Conservation (phyloP, 768 basidiomycete species). For the Suillus clintonianus region DNA sequence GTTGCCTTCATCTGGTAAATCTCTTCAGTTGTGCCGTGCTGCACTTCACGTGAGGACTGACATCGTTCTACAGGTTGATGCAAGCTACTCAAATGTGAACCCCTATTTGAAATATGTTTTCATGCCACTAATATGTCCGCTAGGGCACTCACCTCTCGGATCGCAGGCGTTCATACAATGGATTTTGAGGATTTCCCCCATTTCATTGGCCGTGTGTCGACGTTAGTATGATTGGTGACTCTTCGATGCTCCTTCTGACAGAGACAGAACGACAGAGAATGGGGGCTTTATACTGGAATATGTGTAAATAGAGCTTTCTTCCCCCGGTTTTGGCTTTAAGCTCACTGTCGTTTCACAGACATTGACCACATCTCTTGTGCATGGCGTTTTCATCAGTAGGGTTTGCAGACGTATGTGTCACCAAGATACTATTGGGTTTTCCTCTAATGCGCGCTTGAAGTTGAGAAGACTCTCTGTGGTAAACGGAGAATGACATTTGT, state of each 20-base stretch:
- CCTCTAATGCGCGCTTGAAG: neutral
- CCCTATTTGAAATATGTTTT: too few relatives aligned
- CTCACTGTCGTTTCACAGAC: neutral
- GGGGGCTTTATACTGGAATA: neutral
- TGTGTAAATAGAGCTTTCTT: neutral
- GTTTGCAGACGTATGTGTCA: neutral
- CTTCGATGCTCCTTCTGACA: neutral
- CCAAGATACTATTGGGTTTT: neutral
- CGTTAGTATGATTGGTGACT: neutral
- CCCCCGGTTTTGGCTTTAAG: neutral
- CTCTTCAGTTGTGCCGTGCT: neutral
- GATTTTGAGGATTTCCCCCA: neutral
- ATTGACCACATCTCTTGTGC: neutral
- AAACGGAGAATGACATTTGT: neutral
- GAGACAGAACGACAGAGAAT: neutral
- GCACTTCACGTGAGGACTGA: neutral
- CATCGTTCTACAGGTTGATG: neutral
- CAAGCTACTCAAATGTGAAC: slow-evolving; percentile 2
- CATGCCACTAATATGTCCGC: neutral
- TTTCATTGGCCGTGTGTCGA: neutral
- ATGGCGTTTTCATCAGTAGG: neutral
- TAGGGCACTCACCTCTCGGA: neutral
- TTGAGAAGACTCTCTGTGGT: neutral
- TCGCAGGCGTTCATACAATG: neutral
- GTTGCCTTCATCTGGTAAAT: slow-evolving; percentile 1